Percentiles rank a stretch among this genome's conserved stretches.
Conservation (phyloP, 495 filamentous ascomycete genomes). For the Annulohypoxylon nitens region DNA sequence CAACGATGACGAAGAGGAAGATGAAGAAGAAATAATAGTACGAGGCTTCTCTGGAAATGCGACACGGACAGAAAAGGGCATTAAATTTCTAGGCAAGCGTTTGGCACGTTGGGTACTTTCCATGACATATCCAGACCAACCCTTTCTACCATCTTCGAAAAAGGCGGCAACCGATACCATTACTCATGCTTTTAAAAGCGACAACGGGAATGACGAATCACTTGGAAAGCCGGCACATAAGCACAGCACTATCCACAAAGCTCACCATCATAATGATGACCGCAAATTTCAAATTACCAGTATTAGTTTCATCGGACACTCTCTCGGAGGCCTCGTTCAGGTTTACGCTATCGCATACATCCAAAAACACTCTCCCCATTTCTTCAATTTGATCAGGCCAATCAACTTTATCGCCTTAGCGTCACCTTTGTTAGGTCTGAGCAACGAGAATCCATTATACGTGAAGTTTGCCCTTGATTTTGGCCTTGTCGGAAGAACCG, state of each 20-base stretch:
- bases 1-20: slow-evolving; percentile 62
- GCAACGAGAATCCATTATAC: slow-evolving; percentile 97
- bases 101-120: slow-evolving; percentile 90
- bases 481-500: slow-evolving; percentile 92
- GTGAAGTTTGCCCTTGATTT: slow-evolving; percentile 97
- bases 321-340: slow-evolving; percentile 90
- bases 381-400: slow-evolving; percentile 88
- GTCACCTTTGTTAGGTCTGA: slow-evolving; percentile 90
- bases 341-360: slow-evolving; percentile 98
- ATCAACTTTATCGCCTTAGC: slow-evolving; percentile 96
- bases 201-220: slow-evolving; percentile 47
- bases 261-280: slow-evolving; percentile 53
- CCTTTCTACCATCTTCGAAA: slow-evolving; percentile 75
- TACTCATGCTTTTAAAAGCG: slow-evolving; percentile 50
- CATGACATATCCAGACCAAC: slow-evolving; percentile 93
- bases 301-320: slow-evolving; percentile 96
- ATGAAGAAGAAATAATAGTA: slow-evolving; percentile 92
- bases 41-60: slow-evolving; percentile 92
- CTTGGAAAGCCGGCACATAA: slow-evolving; percentile 60
- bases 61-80: slow-evolving; percentile 89
- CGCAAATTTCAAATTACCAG: slow-evolving; percentile 88
- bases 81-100: slow-evolving; percentile 95
- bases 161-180: slow-evolving; percentile 63
- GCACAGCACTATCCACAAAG: slow-evolving; percentile 66
- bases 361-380: slow-evolving; percentile 91